phyloP scores from a whole-genome alignment of 805 yeast genomes.

The Sugiyamaella lignohabitans region DNA sequence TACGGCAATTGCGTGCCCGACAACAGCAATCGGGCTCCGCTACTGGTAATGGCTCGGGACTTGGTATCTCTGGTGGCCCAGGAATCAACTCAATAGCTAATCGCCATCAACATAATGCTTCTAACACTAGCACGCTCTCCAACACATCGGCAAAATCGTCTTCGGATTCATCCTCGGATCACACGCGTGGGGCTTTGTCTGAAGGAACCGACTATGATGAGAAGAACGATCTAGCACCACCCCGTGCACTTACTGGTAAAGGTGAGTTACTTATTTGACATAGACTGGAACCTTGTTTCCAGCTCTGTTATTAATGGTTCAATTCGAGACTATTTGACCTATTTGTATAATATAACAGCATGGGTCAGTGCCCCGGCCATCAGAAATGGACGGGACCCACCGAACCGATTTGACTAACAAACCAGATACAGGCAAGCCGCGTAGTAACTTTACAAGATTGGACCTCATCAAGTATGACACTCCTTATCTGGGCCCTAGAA shows the following conservation, averaged over 20 bases:
- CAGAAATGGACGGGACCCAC: no score
- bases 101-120: slow-evolving; percentile 15
- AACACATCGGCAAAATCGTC: slow-evolving; percentile 4
- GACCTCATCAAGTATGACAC: slow-evolving; percentile 89
- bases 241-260: slow-evolving; percentile 17
- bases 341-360: no score
- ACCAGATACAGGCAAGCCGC: no score
- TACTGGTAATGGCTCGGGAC: no score
- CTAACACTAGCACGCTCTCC: slow-evolving; percentile 14
- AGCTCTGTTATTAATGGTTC: no score
- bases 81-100: neutral
- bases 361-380: no score
- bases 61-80: neutral
- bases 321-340: no score
- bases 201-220: neutral
- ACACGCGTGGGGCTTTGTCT: no score
- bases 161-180: slow-evolving; percentile 3
- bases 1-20: slow-evolving; percentile 49
- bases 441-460: slow-evolving; percentile 29
- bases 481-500: slow-evolving; percentile 89
- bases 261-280: slow-evolving; percentile 9
- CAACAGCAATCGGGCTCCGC: slow-evolving; percentile 1
- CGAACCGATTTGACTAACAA: no score
- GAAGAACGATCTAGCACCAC: neutral
- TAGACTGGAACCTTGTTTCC: no score